Evolutionary conservation across 2,329 filamentous ascomycete genomes (phyloP).

Genomic region (Sporothrix euskadiensis): DNA sequence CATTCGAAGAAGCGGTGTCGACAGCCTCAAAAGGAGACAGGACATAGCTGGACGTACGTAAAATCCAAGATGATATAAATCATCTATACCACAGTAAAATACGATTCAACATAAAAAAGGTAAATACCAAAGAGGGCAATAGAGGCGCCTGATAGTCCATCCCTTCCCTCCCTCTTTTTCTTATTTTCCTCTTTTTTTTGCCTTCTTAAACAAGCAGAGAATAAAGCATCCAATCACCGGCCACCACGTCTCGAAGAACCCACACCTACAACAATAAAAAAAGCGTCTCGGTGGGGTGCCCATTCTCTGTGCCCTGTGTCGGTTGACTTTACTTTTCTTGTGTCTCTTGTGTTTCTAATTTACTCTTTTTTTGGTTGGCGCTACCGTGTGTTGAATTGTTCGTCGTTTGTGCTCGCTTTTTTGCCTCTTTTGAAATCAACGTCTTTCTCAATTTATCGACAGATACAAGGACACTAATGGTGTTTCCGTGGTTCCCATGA

Average conservation of each 20-base stretch:
- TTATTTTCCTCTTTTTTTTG: not conserved
- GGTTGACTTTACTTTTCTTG: not conserved
- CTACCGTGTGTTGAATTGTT: not conserved
- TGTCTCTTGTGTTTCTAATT: not conserved
- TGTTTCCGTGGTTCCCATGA: not conserved
- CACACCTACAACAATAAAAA: constrained; percentile 24
- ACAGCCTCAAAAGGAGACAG: not conserved
- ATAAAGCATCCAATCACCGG: constrained; percentile 29
- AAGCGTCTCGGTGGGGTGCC: constrained; percentile 16
- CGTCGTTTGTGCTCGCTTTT: constrained; percentile 6
- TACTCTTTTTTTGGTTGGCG: not conserved
- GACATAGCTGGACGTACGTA: too few relatives aligned
- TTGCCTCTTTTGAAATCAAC: not conserved
- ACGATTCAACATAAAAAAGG: not conserved
- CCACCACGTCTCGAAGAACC: constrained; percentile 33
- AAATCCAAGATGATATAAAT: not conserved
- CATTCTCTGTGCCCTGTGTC: not conserved
- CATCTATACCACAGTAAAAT: not conserved
- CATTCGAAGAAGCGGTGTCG: constrained; percentile 1
- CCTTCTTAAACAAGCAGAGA: constrained; percentile 1
- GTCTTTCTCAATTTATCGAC: not conserved
- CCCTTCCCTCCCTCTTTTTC: not conserved
- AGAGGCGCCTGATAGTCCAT: not conserved
- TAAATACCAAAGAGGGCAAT: not conserved
- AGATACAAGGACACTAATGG: not conserved